Evolutionary conservation across 2,329 filamentous ascomycete genomes (phyloP).

Genomic region (Pleomassaria siparia): DNA sequence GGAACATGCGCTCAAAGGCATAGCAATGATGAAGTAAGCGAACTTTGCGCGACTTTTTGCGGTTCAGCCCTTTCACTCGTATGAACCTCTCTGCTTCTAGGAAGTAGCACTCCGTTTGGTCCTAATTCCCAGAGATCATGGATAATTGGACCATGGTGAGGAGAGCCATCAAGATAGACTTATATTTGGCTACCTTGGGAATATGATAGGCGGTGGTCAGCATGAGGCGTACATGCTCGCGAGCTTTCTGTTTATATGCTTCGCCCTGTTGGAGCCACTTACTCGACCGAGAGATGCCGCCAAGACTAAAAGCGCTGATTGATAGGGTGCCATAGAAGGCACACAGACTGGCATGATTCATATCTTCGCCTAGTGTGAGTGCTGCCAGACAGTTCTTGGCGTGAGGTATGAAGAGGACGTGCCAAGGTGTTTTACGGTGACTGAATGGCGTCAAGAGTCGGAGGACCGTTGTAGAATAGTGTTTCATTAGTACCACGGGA

Average conservation of each 20-base stretch:
- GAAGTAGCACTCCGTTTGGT: constrained; percentile 43
- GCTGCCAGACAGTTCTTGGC: constrained; percentile 47
- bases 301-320: constrained; percentile 48
- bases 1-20: constrained; percentile 49
- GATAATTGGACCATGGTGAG: constrained; percentile 46
- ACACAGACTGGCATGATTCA: constrained; percentile 43
- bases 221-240: constrained; percentile 37
- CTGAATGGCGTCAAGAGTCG: constrained; percentile 29
- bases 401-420: constrained; percentile 47
- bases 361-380: constrained; percentile 44
- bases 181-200: constrained; percentile 46
- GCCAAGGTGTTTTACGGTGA: constrained; percentile 48
- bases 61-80: constrained; percentile 42
- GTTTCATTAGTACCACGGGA: constrained; percentile 42
- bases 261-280: constrained; percentile 39
- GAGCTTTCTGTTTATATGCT: constrained; percentile 31
- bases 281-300: constrained; percentile 23
- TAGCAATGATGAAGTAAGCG: constrained; percentile 53
- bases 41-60: constrained; percentile 45
- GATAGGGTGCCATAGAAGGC: constrained; percentile 47
- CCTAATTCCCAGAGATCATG: constrained; percentile 35
- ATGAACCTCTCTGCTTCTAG: constrained; percentile 51
- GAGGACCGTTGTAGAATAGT: constrained; percentile 43
- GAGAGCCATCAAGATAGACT: constrained; percentile 49
- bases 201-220: constrained; percentile 40